Percentiles rank a stretch among this genome's conserved stretches.
Evolutionary conservation across 2,329 filamentous ascomycete species (phyloP).

Genomic region (Metarhizium humberi): DNA sequence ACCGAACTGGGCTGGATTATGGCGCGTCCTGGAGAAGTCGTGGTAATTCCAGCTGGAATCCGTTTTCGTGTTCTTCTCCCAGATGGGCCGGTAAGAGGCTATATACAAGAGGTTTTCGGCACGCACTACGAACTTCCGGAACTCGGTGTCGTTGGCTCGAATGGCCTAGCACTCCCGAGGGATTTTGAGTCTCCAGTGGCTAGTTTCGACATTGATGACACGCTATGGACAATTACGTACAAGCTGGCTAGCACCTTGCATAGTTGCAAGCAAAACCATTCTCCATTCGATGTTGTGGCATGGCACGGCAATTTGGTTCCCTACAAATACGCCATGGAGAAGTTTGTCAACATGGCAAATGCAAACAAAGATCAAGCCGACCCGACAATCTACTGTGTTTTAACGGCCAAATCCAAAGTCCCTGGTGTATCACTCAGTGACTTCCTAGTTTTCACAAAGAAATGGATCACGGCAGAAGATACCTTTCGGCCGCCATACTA

Average conservation of each 20-base stretch:
- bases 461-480: slow-evolving; percentile 52
- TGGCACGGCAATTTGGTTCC: slow-evolving; percentile 64
- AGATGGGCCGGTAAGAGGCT: slow-evolving; percentile 52
- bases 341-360: slow-evolving; percentile 48
- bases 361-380: slow-evolving; percentile 57
- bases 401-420: slow-evolving; percentile 47
- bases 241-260: slow-evolving; percentile 56
- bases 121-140: slow-evolving; percentile 57
- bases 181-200: slow-evolving; percentile 58
- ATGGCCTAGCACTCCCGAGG: slow-evolving; percentile 54
- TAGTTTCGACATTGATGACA: slow-evolving; percentile 44
- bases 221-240: slow-evolving; percentile 47
- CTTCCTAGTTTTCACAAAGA: slow-evolving; percentile 58
- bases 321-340: slow-evolving; percentile 47
- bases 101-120: slow-evolving; percentile 59
- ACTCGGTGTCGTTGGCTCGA: slow-evolving; percentile 56
- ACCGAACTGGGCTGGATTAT: slow-evolving; percentile 57
- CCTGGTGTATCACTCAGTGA: slow-evolving; percentile 49
- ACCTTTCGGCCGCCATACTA: slow-evolving; percentile 60
- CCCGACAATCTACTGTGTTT: slow-evolving; percentile 55
- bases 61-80: slow-evolving; percentile 26
- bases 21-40: slow-evolving; percentile 59
- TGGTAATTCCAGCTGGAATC: slow-evolving; percentile 57
- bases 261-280: slow-evolving; percentile 50
- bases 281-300: slow-evolving; percentile 61